Evolutionary conservation across 768 basidiomycete species (phyloP).

Genomic region (Xerocomus spinulosus): DNA sequence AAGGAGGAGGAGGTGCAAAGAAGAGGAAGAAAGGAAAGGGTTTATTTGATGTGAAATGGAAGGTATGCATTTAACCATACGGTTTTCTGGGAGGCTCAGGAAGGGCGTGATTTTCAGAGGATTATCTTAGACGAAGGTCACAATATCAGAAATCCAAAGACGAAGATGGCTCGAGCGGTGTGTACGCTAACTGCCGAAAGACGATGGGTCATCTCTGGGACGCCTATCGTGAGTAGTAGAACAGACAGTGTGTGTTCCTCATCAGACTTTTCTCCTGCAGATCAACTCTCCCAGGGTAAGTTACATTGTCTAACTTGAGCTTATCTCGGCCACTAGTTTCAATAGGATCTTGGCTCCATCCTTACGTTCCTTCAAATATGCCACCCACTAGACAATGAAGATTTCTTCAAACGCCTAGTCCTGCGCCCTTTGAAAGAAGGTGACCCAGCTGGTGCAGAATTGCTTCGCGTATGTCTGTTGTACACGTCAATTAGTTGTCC

Average conservation of each 20-base stretch:
- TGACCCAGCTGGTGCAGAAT: constrained; percentile 59
- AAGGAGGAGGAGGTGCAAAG: constrained; percentile 30
- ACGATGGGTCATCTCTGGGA: constrained; percentile 79
- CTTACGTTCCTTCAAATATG: constrained; percentile 85
- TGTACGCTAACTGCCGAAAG: constrained; percentile 61
- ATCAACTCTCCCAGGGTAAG: constrained; percentile 73
- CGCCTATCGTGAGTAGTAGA: constrained; percentile 70
- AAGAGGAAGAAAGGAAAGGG: constrained; percentile 56
- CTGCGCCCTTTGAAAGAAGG: constrained; percentile 74
- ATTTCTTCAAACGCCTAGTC: constrained; percentile 76
- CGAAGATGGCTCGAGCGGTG: constrained; percentile 75
- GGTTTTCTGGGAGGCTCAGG: background rate
- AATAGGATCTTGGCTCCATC: constrained; percentile 83
- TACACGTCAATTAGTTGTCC: background rate
- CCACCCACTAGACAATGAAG: constrained; percentile 74
- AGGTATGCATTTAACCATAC: constrained; percentile 40
- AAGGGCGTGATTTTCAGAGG: constrained; percentile 39
- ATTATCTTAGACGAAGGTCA: constrained; percentile 89
- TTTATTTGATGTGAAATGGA: constrained; percentile 76
- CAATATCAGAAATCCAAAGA: constrained; percentile 77
- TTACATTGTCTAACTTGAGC: background rate
- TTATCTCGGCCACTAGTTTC: background rate
- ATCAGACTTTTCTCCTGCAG: constrained; percentile 31
- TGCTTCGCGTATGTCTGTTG: constrained; percentile 53
- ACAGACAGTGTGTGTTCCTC: background rate